A percentile compares a stretch with the other conserved stretches of the same genome.
Conservation (phyloP, 2,329 filamentous ascomycete genomes). For the Ophiostoma pallidulum region DNA sequence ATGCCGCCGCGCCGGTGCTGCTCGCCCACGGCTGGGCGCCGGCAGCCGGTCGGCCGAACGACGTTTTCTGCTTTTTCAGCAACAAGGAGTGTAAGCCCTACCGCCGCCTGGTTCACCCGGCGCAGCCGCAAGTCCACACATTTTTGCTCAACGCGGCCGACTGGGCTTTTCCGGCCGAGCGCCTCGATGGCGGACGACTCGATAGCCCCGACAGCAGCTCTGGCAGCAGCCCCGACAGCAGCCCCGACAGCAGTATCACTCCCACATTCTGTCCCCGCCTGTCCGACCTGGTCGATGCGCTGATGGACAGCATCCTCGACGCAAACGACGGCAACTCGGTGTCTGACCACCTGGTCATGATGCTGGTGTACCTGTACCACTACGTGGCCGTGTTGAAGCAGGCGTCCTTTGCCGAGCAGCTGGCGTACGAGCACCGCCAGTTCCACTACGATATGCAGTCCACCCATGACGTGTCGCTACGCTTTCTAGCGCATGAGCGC, state of each 20-base stretch:
- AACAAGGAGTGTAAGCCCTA: background rate
- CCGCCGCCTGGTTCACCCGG: background rate
- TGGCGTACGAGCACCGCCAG: slow-evolving; percentile 8
- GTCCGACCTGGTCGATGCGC: background rate
- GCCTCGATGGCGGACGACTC: background rate
- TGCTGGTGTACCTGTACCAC: background rate
- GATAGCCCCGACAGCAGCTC: background rate
- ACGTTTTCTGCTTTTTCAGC: background rate
- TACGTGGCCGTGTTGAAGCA: slow-evolving; percentile 1
- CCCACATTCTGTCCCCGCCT: background rate
- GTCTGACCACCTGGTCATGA: background rate
- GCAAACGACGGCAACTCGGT: background rate
- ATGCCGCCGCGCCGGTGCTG: background rate
- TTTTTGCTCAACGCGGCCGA: background rate
- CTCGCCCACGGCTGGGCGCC: background rate
- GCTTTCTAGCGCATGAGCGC: slow-evolving; percentile 7
- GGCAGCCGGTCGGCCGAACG: background rate
- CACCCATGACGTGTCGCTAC: background rate
- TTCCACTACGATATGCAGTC: slow-evolving; percentile 6
- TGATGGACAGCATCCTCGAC: background rate
- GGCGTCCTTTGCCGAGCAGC: slow-evolving; percentile 2
- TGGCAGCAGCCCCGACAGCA: background rate
- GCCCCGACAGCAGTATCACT: background rate
- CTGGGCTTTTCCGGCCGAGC: background rate
- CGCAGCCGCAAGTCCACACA: background rate